Evolutionary conservation across 2,329 filamentous ascomycete species (phyloP), one percentile per base, ranked within the genome.

Genomic region (Phialemoniopsis sp.): DNA sequence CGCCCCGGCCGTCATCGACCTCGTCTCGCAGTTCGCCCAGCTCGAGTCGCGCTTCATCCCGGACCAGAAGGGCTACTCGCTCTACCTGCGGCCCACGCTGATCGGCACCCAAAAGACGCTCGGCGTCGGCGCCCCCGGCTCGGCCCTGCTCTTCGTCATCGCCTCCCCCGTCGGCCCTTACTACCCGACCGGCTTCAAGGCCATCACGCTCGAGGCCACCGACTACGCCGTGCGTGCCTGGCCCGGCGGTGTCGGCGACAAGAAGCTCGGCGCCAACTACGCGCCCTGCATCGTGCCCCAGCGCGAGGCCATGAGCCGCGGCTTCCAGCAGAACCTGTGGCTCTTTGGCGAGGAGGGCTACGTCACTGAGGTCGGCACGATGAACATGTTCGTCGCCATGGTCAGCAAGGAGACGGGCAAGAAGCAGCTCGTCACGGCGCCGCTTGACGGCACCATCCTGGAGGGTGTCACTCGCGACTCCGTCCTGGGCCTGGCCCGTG

Each of bases 251-350:
- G 91, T 96, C 26, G 93, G 93, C 54, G 89, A 97, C 72, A 95
- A 93, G 80, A 98, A 98, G 73, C 82, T 98, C 28, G 93, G 93
- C 46, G 93, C 91, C 57, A 98, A 98, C 78, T 98, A 98, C 63
- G 93, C 93, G n/a, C 93, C 93, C 6, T 97, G 93, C 71, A 91
- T 98, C 55, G 73, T 97, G n/a, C 93, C 93, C 14, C 93, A 98
- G 68, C 79, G 93, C 55, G 80, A 95, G 66, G 93, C 93, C 32
- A 89, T 89, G 34, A 86, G 82, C 63, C 81, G 89, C 41, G 93
- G 93, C 16, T 95, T 90, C 76, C 91, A 97, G 68, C 93, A 98
- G 72, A 98, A 97, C 67, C 76, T 98, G 39, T 98, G 93, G 93
- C 72, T 98, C 26, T 98, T 97, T 59, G 90, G 90, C 32, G 84